Evolutionary conservation across 2,329 filamentous ascomycete species (phyloP).

Genomic region (Esteya vermicola): DNA sequence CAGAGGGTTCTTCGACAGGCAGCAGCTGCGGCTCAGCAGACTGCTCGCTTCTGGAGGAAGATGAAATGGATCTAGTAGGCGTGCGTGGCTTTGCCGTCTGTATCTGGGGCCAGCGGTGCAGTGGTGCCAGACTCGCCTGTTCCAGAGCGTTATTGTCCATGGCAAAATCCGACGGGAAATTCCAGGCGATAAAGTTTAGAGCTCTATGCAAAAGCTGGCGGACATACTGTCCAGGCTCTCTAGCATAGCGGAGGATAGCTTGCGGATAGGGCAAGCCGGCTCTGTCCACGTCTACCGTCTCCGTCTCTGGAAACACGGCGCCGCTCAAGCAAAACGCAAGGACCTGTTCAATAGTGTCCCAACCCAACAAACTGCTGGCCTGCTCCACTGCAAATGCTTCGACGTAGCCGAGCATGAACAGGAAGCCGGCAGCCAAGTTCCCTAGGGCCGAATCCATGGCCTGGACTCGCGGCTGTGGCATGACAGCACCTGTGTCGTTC

Average conservation of each 20-base stretch:
- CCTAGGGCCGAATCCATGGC: constrained; percentile 8
- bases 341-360: constrained; percentile 10
- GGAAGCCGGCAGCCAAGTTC: constrained; percentile 8
- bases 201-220: constrained; percentile 34
- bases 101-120: too few relatives aligned
- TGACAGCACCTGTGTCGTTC: neutral
- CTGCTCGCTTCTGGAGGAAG: too few relatives aligned
- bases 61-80: too few relatives aligned
- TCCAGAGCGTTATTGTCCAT: constrained; percentile 23
- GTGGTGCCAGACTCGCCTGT: constrained; percentile 24
- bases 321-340: constrained; percentile 13
- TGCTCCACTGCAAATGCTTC: constrained; percentile 6
- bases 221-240: constrained; percentile 29
- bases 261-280: constrained; percentile 7
- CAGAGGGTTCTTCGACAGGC: neutral
- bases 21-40: too few relatives aligned
- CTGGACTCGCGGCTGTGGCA: neutral
- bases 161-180: constrained; percentile 42
- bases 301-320: constrained; percentile 12
- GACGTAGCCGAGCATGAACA: constrained; percentile 9
- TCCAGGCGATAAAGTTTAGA: constrained; percentile 43
- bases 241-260: constrained; percentile 33
- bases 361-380: constrained; percentile 5
- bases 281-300: constrained; percentile 14
- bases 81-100: too few relatives aligned